Conservation (phyloP, 805 yeast genomes). For the Spathaspora passalidarum region DNA sequence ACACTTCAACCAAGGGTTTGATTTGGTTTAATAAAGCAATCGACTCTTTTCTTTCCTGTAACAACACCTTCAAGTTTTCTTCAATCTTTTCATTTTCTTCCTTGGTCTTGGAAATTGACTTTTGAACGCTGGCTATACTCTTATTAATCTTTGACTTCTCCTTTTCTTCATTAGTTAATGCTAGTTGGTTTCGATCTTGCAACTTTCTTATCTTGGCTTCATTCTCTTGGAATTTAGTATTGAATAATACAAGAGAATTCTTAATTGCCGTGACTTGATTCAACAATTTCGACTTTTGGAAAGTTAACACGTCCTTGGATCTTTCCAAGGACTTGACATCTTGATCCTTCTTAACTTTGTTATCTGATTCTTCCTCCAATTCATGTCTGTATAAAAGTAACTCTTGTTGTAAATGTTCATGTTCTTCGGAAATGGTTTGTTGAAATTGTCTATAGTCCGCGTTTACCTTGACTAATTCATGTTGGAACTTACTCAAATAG, state of each 20-base stretch:
- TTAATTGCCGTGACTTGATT: conserved; percentile 20
- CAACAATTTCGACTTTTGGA: conserved; percentile 28
- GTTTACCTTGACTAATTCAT: conserved; percentile 20
- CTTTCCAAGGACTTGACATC: conserved; percentile 31
- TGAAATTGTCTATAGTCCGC: conserved; percentile 19
- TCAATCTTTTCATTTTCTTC: conserved; percentile 23
- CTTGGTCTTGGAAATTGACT: conserved; percentile 17
- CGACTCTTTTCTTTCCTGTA: conserved; percentile 23
- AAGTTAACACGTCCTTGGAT: conserved; percentile 29
- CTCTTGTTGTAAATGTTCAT: conserved; percentile 22
- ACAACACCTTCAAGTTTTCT: conserved; percentile 17
- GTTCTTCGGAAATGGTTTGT: conserved; percentile 11
- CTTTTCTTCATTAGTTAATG: conserved; percentile 20
- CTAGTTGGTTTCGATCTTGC: conserved; percentile 20
- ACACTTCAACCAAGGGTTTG: conserved; percentile 22
- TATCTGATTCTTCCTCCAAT: conserved; percentile 32
- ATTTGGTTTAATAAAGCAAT: conserved; percentile 14
- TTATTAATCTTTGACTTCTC: conserved; percentile 20
- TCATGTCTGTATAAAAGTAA: conserved; percentile 33
- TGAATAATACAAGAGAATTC: conserved; percentile 16
- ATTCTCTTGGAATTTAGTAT: conserved; percentile 18
- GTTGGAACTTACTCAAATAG: conserved; percentile 24
- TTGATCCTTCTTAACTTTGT: conserved; percentile 24
- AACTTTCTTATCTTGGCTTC: conserved; percentile 16
- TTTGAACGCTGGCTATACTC: conserved; percentile 11